Base-by-base conservation (phyloP, 371 early-diverging fungal species). In the Mucor saturninus region DNA sequence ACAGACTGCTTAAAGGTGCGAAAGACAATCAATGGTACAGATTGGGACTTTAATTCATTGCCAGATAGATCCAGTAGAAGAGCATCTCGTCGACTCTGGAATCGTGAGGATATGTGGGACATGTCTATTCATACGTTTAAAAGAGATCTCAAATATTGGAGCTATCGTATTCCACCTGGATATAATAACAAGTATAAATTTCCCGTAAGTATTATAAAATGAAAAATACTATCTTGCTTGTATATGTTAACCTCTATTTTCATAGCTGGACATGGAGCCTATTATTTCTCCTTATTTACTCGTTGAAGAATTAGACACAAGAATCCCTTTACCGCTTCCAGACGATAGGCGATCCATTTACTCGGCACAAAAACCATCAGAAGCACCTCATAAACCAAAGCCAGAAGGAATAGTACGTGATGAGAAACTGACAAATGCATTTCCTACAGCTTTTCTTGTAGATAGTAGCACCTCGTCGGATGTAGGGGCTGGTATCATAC, bases 111-210 rank as follows among this genome's bases (percentile, higher is more conserved):
- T 56, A 51, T 45, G 14, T 73, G 71, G 73, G 71, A 76, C 3
- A 51, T 54, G 10, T 60, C 69, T 6, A 57, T 76, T 31, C 30
- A 60, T 5, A 54, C 46, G 15, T 76, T 76, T 11, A 67, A 63
- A 15, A 32, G 42, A 8, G 76, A 76, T 49, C 61, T 76, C 10
- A 56, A 68, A 7, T 67, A 64, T 52, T 76, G 76, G 76, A 62
- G 67, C 28, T 35, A 40, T 30, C 61, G 71, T 37, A 53, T 76
- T 15, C 73, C 76, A 14, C 76, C 76, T n/a, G 73, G 71, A 1
- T 66, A 64, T 39, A 53, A 63, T 31, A 56, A 59, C 15, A 15
- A 29, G 5, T 52, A 61, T 14, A 54, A 63, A 15, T 49, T 61
- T 14, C 55, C 59, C 15, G 61, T 68, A 70, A 58, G 58, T 61